Evolutionary conservation across 306 rosid genomes (phyloP).

Genomic region (Acmispon strigosus): DNA sequence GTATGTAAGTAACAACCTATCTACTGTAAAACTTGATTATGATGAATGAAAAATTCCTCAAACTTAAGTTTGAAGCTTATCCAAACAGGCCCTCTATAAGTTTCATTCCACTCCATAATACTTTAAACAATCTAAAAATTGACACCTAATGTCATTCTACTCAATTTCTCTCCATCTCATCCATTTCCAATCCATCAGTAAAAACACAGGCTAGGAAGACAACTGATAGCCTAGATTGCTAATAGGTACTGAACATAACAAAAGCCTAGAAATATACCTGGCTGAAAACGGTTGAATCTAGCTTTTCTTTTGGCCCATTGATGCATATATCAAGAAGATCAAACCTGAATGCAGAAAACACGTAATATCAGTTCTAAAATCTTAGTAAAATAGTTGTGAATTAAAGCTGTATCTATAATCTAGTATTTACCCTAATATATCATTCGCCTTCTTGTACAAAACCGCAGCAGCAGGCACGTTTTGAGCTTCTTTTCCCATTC

Average conservation of each 20-base stretch:
- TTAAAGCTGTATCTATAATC: not conserved
- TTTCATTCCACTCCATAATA: not conserved
- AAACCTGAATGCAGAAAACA: constrained; percentile 44
- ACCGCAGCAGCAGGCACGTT: constrained; percentile 66
- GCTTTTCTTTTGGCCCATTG: constrained; percentile 90
- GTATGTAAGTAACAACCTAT: no score
- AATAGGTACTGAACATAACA: not conserved
- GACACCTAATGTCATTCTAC: not conserved
- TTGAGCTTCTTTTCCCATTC: constrained; percentile 96
- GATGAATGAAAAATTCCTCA: not conserved
- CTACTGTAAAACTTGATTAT: no score
- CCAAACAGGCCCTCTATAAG: not conserved
- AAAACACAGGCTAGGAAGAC: not conserved
- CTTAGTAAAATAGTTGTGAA: not conserved
- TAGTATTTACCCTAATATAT: constrained; percentile 61
- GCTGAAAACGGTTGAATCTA: constrained; percentile 82
- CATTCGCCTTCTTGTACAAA: constrained; percentile 73
- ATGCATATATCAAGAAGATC: constrained; percentile 90
- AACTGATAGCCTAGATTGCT: not conserved
- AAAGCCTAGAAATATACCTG: constrained; percentile 46
- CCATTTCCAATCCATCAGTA: not conserved
- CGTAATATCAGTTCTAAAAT: not conserved
- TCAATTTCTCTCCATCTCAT: not conserved
- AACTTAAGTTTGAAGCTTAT: no score
- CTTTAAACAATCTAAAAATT: not conserved